These are phyloP conservation scores for Akebia trifoliata DNA, from an alignment of 164 flowering plant species.

Conservation along the genomic window DNA sequence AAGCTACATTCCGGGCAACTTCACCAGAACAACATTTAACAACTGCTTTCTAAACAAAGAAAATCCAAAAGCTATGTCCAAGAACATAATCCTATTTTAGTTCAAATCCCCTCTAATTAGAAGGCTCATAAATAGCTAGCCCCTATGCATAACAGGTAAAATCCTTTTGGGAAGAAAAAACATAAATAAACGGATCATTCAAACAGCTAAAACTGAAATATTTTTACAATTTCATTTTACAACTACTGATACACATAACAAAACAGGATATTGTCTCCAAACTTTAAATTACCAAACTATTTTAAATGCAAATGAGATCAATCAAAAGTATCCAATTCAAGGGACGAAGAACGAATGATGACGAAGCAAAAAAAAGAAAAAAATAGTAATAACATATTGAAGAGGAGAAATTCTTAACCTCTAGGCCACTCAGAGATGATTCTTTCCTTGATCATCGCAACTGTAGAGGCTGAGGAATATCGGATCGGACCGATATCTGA, in stretches of 20 bases:
- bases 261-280: background rate
- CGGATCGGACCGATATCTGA: slow-evolving; percentile 57
- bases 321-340: background rate
- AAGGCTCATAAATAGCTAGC: too few relatives aligned
- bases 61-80: too few relatives aligned
- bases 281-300: background rate
- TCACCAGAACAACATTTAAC: too few relatives aligned
- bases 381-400: too few relatives aligned
- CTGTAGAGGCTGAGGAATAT: slow-evolving; percentile 45
- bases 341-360: too few relatives aligned
- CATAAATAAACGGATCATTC: background rate
- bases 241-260: background rate
- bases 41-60: too few relatives aligned
- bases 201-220: slow-evolving; percentile 1
- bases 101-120: too few relatives aligned
- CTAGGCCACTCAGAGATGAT: slow-evolving; percentile 57
- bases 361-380: too few relatives aligned
- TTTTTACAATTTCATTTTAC: background rate
- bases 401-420: slow-evolving; percentile 24
- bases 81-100: too few relatives aligned
- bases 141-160: too few relatives aligned
- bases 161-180: background rate
- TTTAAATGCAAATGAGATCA: too few relatives aligned
- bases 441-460: slow-evolving; percentile 53
- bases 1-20: too few relatives aligned